Conservation (phyloP, 2,329 filamentous ascomycete genomes). For the Dryadomyces quercivorus region DNA sequence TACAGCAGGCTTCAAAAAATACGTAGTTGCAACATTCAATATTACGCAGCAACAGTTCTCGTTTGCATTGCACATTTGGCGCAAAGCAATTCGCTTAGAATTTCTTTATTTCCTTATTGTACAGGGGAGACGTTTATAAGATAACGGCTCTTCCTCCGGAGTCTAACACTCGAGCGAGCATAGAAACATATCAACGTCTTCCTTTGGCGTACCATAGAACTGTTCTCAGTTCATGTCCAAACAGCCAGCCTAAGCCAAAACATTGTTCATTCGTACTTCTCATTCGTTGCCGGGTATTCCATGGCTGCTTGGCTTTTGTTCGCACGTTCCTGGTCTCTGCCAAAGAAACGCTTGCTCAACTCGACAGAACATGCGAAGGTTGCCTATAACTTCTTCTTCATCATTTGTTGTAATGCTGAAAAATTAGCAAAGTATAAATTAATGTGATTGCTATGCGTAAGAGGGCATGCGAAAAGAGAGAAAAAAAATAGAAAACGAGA, state of each 20-base stretch:
- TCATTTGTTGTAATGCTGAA: constrained; percentile 32
- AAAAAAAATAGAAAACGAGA: not conserved
- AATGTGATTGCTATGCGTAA: too few species aligned
- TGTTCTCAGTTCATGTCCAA: too few species aligned
- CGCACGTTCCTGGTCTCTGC: not conserved
- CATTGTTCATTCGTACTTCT: too few species aligned
- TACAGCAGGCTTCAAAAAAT: not conserved
- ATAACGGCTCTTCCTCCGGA: not conserved
- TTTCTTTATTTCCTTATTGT: not conserved
- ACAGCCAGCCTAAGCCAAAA: too few species aligned
- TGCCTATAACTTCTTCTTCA: constrained; percentile 8
- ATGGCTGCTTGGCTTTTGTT: not conserved
- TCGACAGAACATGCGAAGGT: too few species aligned
- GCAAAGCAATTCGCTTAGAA: not conserved
- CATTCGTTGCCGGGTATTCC: not conserved
- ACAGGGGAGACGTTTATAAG: not conserved
- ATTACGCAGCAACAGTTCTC: not conserved
- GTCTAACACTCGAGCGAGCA: too few species aligned
- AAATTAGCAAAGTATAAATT: not conserved
- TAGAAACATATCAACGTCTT: not conserved
- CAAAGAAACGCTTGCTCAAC: too few species aligned
- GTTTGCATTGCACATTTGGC: not conserved
- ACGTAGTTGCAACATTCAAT: not conserved
- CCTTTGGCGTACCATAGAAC: not conserved
- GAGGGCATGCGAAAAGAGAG: too few species aligned